Conservation (phyloP, 495 filamentous ascomycete genomes). For the Aspergillus biplanus region DNA sequence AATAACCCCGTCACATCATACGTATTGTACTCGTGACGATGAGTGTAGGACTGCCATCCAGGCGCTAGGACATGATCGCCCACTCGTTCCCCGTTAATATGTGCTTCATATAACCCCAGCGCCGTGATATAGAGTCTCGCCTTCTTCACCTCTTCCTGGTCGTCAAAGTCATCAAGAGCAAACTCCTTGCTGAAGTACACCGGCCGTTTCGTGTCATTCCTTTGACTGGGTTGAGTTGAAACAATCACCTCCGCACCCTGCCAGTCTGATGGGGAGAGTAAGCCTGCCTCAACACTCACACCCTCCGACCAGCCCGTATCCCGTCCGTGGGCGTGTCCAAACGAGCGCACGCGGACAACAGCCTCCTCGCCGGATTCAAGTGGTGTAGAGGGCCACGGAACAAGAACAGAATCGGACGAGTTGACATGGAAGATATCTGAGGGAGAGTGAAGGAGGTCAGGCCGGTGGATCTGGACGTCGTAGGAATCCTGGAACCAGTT, state of each 20-base stretch:
- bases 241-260: conserved; percentile 8
- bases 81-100: no score
- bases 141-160: no score
- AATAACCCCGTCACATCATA: conserved; percentile 50
- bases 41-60: conserved; percentile 52
- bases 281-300: conserved; percentile 18
- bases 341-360: conserved; percentile 17
- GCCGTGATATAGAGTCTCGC: no score
- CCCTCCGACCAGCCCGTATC: conserved; percentile 20
- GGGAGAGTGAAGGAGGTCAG: not conserved
- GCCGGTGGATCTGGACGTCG: conserved; percentile 16
- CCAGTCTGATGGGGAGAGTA: conserved; percentile 15
- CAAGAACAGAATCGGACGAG: conserved; percentile 23
- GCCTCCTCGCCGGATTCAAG: conserved; percentile 20
- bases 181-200: no score
- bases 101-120: no score
- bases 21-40: conserved; percentile 51
- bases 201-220: no score
- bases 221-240: no score
- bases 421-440: conserved; percentile 12
- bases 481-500: conserved; percentile 22
- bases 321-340: conserved; percentile 1
- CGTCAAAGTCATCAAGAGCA: no score
- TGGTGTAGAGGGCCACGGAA: conserved; percentile 18
- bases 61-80: conserved; percentile 30